phyloP scores from a whole-genome alignment of 768 basidiomycete species.

The Amanita polypyramis region DNA sequence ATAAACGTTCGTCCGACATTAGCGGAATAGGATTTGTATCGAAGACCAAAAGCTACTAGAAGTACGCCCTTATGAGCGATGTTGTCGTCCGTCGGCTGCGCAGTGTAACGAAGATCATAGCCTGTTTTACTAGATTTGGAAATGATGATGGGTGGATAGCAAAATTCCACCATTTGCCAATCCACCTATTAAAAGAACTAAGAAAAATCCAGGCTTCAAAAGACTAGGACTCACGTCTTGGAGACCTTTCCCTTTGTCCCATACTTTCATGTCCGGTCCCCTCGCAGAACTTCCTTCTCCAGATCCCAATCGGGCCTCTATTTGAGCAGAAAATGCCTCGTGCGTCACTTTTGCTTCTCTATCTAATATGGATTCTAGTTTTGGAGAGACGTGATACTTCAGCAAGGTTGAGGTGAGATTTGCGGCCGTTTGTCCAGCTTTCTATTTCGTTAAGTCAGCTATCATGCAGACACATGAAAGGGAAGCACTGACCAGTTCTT shows the following conservation, averaged over 20 bases:
- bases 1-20: slow-evolving; percentile 93
- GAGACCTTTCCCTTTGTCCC: slow-evolving; percentile 69
- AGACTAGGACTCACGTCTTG: slow-evolving; percentile 50
- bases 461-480: slow-evolving; percentile 7
- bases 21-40: slow-evolving; percentile 88
- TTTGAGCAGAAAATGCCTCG: slow-evolving; percentile 72
- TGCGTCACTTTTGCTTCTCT: slow-evolving; percentile 86
- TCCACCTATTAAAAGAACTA: slow-evolving; percentile 49
- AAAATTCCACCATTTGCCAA: slow-evolving; percentile 85
- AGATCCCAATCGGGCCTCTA: slow-evolving; percentile 82
- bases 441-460: slow-evolving; percentile 32
- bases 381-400: slow-evolving; percentile 75
- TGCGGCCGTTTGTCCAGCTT: slow-evolving; percentile 65
- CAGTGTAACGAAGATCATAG: slow-evolving; percentile 83
- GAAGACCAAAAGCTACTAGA: slow-evolving; percentile 76
- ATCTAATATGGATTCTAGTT: slow-evolving; percentile 86
- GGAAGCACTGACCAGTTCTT: slow-evolving; percentile 63
- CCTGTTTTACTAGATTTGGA: slow-evolving; percentile 75
- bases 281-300: slow-evolving; percentile 70
- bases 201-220: slow-evolving; percentile 4
- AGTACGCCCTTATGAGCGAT: slow-evolving; percentile 87
- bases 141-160: slow-evolving; percentile 93
- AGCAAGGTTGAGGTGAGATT: slow-evolving; percentile 79
- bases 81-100: slow-evolving; percentile 73
- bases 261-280: slow-evolving; percentile 87